Evolutionary conservation across 305 asterid species (phyloP), one percentile per base, ranked within the genome.

Genomic region (Lippia alba): DNA sequence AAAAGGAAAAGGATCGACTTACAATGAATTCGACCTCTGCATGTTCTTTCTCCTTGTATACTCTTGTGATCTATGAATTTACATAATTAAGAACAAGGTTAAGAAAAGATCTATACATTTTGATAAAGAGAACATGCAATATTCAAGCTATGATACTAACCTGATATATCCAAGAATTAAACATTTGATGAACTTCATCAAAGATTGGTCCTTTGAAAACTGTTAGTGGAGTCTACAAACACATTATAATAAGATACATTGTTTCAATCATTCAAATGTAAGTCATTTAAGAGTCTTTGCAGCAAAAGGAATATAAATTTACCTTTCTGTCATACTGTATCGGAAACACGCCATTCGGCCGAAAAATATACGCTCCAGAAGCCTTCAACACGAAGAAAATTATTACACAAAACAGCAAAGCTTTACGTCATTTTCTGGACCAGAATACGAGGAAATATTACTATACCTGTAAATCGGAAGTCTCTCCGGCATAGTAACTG

Each of bases 111-210:
- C 15, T 9, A 5, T 51, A 36, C 6, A 59, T 57, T 34, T 67
- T 54, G 6, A 44, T 55, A 44, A 9, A 53, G 12, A n/a, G 7
- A 41, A 15, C 49, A 24, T 24, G 30, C 1, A 4, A 8, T 44
- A 61, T 24, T 44, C 57, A 71, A 55, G 9, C 6, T 78, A 55
- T 55, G 56, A 33, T 50, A 32, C 81, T 20, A 61, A 95, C 99
- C 99, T 95, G 99, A 85, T 84, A 89, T 79, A 95, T 77, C 98
- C 99, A 95, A 12, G 97, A 82, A 78, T 68, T 87, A 24, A 95
- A 76, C 68, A 44, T 81, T 83, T 92, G 96, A 82, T 95, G 99
- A 84, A 87, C 94, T 87, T 95, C 98, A 71, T 95, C 98, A 54
- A 72, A 86, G 56, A 95, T 83, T 8, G 98, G 88, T 75, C 99